Base-by-base conservation (phyloP, 2,329 filamentous ascomycete genomes). In the Tothia fuscella region DNA sequence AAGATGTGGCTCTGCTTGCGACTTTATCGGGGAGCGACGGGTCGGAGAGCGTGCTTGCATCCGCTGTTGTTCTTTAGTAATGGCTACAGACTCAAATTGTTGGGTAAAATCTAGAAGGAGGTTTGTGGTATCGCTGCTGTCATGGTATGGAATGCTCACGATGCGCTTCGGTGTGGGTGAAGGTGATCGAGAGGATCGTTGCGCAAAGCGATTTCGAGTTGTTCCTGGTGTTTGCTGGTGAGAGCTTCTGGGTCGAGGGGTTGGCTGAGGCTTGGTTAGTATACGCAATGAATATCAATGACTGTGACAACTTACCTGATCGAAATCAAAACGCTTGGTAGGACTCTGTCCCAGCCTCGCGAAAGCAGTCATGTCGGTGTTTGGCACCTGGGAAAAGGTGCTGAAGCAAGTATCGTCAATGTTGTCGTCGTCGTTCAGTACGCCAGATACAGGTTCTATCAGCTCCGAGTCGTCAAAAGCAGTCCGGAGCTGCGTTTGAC, bases 101-200 rank as follows among this genome's bases (percentile, higher is more conserved):
- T 91, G 84, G 0, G 86, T 93, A 52, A 95, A 93, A 56, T 96
- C 91, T 50, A 85, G 70, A 33, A 94, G 71, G 25, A 94, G 70
- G 53, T 83, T 93, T 13, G 82, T 82, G 3, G 81, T 84, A 53
- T 82, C 71, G 20, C 64, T 63, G 6, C 65, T 60, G 9, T 57
- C 52, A 24, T 38, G 26, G n/a, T 9, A 73, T 36, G 61, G 62
- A 60, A 32, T 63, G 66, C 49, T 64, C 61, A 37, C 64, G 60
- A 47, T 28, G 12, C 35, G 21, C 7, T 72, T 68, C 31, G 76
- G 66, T 56, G 75, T 69, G n/a, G 66, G 66, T 3, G 68, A 68
- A 14, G 65, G 64, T 10, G 64, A 66, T 26, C 61, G 57, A 21
- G 38, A 51, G 42, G 44, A 54, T 52, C 25, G 55, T 53, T 34